Conservation (phyloP, 2,329 filamentous ascomycete genomes). For the Aureobasidium pullulans region DNA sequence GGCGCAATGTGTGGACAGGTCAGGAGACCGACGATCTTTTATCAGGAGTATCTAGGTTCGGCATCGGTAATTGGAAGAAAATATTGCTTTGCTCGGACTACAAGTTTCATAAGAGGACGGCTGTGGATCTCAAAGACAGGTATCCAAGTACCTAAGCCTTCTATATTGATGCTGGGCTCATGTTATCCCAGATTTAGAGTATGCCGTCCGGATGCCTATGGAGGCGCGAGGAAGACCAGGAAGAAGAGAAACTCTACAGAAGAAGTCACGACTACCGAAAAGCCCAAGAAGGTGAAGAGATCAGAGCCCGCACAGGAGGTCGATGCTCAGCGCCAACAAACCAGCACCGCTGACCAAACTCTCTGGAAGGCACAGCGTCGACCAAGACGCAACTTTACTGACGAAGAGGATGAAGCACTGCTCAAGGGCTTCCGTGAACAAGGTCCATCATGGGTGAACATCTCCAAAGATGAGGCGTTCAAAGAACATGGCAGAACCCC, state of each 20-base stretch:
- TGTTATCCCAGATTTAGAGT: conserved; percentile 38
- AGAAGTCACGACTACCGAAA: not conserved
- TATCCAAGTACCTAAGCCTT: conserved; percentile 21
- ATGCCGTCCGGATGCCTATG: conserved; percentile 45
- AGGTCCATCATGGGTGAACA: conserved; percentile 53
- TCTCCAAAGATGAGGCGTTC: conserved; percentile 48
- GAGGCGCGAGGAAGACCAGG: conserved; percentile 19
- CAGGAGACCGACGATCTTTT: conserved; percentile 53
- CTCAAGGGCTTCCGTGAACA: conserved; percentile 52
- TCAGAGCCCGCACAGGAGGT: not conserved
- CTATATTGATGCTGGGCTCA: conserved; percentile 23
- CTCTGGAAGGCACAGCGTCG: conserved; percentile 35
- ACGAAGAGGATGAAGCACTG: conserved; percentile 51
- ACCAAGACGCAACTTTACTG: conserved; percentile 48
- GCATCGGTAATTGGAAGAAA: conserved; percentile 58
- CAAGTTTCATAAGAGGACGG: conserved; percentile 50
- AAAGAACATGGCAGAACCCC: conserved; percentile 45
- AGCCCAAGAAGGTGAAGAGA: not conserved
- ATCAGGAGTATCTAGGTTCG: conserved; percentile 52
- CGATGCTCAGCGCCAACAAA: not conserved
- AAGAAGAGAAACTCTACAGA: conserved; percentile 1
- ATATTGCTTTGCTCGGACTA: conserved; percentile 52
- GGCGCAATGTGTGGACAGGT: conserved; percentile 52
- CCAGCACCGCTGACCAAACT: not conserved
- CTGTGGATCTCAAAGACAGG: conserved; percentile 57